phyloP scores from a whole-genome alignment of 2,329 filamentous ascomycete genomes.

The Scytalidium lignicola region DNA sequence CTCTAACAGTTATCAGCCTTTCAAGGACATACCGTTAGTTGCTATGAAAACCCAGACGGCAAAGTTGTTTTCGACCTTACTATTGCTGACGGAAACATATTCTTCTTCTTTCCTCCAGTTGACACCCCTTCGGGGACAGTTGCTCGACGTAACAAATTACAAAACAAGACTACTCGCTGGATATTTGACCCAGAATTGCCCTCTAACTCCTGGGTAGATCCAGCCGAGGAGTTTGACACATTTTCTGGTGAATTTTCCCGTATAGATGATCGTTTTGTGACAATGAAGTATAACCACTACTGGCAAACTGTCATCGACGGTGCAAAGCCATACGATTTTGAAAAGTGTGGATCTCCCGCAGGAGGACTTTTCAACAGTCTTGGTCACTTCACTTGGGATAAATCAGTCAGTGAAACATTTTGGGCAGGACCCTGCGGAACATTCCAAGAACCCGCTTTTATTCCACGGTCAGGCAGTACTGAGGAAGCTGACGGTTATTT shows the following conservation, averaged over 20 bases:
- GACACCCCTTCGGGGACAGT: background rate
- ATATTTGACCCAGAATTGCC: conserved; percentile 8
- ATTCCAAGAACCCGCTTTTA: too few relatives aligned
- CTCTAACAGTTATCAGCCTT: too few relatives aligned
- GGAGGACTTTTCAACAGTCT: background rate
- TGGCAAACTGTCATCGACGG: conserved; percentile 35
- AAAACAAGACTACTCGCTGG: too few relatives aligned
- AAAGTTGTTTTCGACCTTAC: conserved; percentile 28
- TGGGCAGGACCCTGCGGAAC: too few relatives aligned
- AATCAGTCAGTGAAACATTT: background rate
- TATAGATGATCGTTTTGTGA: conserved; percentile 27
- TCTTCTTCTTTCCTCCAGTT: conserved; percentile 19
- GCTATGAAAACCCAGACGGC: conserved; percentile 42
- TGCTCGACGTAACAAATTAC: too few relatives aligned
- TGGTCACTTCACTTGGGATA: conserved; percentile 19
- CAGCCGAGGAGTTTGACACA: conserved; percentile 31
- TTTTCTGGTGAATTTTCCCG: conserved; percentile 19
- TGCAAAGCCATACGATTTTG: conserved; percentile 19
- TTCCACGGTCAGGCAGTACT: too few relatives aligned
- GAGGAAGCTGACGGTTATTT: too few relatives aligned
- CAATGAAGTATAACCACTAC: conserved; percentile 41
- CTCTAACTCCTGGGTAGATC: conserved; percentile 32
- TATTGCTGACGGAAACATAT: conserved; percentile 17
- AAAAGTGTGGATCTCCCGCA: background rate
- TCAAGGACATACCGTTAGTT: conserved; percentile 42